Conservation (phyloP, 345 rosid species). For the Sisymbrium irio region DNA sequence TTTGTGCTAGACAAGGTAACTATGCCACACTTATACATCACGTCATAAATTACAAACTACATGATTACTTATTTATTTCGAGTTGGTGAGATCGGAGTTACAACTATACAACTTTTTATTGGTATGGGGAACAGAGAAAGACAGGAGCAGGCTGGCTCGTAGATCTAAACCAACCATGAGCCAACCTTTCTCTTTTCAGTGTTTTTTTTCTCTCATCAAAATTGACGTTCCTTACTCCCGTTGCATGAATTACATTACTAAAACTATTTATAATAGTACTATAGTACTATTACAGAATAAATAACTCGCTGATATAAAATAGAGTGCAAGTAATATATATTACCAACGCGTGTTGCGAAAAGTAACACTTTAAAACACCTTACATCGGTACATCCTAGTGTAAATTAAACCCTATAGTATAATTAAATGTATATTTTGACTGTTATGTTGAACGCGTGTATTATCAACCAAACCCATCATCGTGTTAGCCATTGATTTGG, state of each 20-base stretch:
- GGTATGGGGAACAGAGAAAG: conserved; percentile 24
- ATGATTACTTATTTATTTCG: conserved; percentile 19
- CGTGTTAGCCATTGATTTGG: neutral
- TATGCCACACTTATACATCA: conserved; percentile 32
- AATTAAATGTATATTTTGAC: neutral
- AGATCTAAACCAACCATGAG: conserved; percentile 30
- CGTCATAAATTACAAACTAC: conserved; percentile 1
- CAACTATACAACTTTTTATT: conserved; percentile 4
- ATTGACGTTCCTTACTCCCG: neutral
- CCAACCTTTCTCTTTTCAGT: neutral
- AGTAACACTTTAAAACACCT: neutral
- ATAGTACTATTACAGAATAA: neutral
- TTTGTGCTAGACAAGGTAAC: neutral
- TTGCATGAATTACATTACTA: neutral
- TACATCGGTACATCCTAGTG: neutral
- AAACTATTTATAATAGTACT: too few relatives aligned
- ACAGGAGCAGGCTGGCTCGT: conserved; percentile 20
- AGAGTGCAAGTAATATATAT: neutral
- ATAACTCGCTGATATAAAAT: neutral
- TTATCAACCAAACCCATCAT: neutral
- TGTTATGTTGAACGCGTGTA: neutral
- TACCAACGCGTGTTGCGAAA: conserved; percentile 11
- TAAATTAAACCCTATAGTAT: neutral
- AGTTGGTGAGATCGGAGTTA: conserved; percentile 23
- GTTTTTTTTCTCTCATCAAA: neutral